phyloP scores from a whole-genome alignment of 306 rosid species.

The Begonia loranthoides region DNA sequence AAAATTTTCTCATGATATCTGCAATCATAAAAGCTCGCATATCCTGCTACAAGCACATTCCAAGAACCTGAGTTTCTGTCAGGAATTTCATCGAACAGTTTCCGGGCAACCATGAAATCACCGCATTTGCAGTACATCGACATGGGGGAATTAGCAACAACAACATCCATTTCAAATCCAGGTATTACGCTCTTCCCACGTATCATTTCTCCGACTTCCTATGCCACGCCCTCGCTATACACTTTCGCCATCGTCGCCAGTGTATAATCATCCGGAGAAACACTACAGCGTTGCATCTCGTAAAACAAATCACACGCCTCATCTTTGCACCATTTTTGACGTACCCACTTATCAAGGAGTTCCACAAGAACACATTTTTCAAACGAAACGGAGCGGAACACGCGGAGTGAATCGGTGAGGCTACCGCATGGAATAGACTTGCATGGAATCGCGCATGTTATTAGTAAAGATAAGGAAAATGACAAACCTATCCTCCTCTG shows the following conservation, averaged over 20 bases:
- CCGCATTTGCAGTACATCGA: constrained; percentile 54
- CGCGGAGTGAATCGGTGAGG: constrained; percentile 20
- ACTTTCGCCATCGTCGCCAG: constrained; percentile 49
- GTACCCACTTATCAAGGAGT: constrained; percentile 43
- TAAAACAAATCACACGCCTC: constrained; percentile 33
- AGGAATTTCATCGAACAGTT: constrained; percentile 67
- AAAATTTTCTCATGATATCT: constrained; percentile 17
- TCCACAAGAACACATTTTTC: constrained; percentile 48
- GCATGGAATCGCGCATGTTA: too few species aligned
- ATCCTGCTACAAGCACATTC: constrained; percentile 53
- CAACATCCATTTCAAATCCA: constrained; percentile 43
- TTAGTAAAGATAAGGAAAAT: too few species aligned
- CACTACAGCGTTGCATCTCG: constrained; percentile 28
- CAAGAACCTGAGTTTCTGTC: constrained; percentile 45
- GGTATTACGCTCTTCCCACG: constrained; percentile 46
- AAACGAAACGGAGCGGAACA: constrained; percentile 28
- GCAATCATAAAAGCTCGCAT: constrained; percentile 13
- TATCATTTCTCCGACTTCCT: constrained; percentile 32
- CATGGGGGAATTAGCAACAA: constrained; percentile 56
- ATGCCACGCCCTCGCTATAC: constrained; percentile 37
- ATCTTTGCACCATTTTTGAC: constrained; percentile 24
- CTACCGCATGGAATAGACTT: constrained; percentile 18
- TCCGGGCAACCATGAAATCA: constrained; percentile 21
- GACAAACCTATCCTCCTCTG: too few species aligned
- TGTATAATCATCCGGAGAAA: constrained; percentile 54